Conservation (phyloP, 352 stramenopile genomes). For the Phytophthora uliginosa region DNA sequence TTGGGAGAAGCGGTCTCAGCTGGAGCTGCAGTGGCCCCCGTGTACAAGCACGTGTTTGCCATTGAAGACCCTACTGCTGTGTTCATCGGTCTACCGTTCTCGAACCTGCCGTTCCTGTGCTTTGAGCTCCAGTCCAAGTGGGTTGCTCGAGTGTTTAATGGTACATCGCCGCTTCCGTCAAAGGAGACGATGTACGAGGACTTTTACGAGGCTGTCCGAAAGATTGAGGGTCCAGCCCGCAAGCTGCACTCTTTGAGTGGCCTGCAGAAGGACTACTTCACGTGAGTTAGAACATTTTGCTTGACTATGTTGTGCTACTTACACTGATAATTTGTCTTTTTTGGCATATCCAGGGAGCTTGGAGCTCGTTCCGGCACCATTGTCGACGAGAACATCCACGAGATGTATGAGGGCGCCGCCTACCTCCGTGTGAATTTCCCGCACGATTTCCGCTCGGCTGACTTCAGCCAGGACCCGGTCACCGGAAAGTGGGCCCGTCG, state of each 20-base stretch:
- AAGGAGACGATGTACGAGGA: conserved; percentile 71
- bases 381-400: conserved; percentile 52
- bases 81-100: conserved; percentile 75
- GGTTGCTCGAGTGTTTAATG: conserved; percentile 60
- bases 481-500: conserved; percentile 48
- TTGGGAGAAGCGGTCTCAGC: conserved; percentile 35
- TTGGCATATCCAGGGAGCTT: conserved; percentile 35
- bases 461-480: conserved; percentile 58
- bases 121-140: conserved; percentile 81
- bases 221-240: conserved; percentile 50
- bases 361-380: conserved; percentile 39
- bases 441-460: conserved; percentile 66
- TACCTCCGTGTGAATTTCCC: conserved; percentile 63
- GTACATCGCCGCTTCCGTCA: conserved; percentile 44
- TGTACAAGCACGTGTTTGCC: conserved; percentile 76
- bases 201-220: conserved; percentile 46
- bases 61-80: conserved; percentile 74
- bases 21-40: conserved; percentile 56
- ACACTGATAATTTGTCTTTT: conserved; percentile 7
- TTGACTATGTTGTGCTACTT: not conserved
- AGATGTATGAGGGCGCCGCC: conserved; percentile 71
- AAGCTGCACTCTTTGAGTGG: conserved; percentile 70
- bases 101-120: conserved; percentile 75
- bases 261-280: conserved; percentile 52
- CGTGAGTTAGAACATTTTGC: conserved; percentile 24